These are phyloP conservation scores for Chaetomium fimeti DNA, from an alignment of 495 filamentous ascomycete genomes.

Conservation along the genomic window DNA sequence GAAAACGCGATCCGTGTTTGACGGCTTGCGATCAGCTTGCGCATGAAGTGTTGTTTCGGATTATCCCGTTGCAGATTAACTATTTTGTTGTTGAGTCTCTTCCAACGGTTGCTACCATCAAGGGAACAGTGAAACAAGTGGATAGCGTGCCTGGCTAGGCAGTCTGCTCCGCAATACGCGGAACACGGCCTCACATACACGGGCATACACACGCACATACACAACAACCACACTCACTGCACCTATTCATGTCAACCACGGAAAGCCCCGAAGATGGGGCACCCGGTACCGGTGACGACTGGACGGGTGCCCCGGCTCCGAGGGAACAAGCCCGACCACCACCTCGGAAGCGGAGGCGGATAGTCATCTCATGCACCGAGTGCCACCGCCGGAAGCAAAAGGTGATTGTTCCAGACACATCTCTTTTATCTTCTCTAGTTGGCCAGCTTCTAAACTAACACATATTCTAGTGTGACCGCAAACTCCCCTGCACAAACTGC, in stretches of 20 bases:
- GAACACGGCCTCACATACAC: too few species aligned
- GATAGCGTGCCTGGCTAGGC: too few species aligned
- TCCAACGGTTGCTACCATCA: too few species aligned
- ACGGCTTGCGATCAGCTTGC: too few species aligned
- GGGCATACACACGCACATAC: too few species aligned
- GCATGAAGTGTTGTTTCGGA: too few species aligned
- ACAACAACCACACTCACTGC: too few species aligned
- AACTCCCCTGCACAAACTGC: conserved; percentile 62
- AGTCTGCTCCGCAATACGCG: too few species aligned
- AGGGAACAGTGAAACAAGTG: too few species aligned
- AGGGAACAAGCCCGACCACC: conserved; percentile 29
- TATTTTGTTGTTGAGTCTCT: too few species aligned
- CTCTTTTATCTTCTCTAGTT: background rate
- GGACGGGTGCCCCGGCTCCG: background rate
- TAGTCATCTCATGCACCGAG: conserved; percentile 61
- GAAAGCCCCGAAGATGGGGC: conserved; percentile 8
- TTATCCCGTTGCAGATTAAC: too few species aligned
- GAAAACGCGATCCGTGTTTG: background rate
- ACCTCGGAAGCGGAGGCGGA: conserved; percentile 56
- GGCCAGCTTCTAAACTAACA: background rate
- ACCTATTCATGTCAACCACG: conserved; percentile 9
- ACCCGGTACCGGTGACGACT: background rate
- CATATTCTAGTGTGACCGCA: conserved; percentile 55
- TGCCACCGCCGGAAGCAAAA: conserved; percentile 65
- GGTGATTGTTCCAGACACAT: conserved; percentile 34